These are phyloP conservation scores for Cymbopogon flexuosus DNA, from an alignment of 202 grass and related monocot species.

Conservation along the genomic window DNA sequence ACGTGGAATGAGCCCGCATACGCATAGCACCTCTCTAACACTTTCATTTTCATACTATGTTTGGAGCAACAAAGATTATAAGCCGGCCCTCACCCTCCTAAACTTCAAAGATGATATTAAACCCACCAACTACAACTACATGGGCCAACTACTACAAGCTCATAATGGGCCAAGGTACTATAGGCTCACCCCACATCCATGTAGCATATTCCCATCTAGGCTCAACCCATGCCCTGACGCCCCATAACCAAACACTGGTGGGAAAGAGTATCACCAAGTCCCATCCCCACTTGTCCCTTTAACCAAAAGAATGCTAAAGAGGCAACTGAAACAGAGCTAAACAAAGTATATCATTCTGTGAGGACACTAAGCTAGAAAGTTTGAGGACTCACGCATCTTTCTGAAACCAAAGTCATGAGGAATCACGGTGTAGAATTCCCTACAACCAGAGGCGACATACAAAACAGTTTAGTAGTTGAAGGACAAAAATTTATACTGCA, in stretches of 20 bases:
- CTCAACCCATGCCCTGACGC: not conserved
- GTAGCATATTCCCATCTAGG: not conserved
- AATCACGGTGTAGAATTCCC: slow-evolving; percentile 82
- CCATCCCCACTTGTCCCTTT: not conserved
- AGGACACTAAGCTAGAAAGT: slow-evolving; percentile 23
- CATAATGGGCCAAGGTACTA: not conserved
- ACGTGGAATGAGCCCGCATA: not conserved
- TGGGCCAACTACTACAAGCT: not conserved
- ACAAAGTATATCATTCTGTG: slow-evolving; percentile 14
- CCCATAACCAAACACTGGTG: not conserved
- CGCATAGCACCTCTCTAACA: not conserved
- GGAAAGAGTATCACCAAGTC: not conserved
- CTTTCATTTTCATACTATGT: not conserved
- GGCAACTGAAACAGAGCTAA: not conserved
- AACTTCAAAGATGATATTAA: not conserved
- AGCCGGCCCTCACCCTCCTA: not conserved
- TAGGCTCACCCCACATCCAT: not conserved
- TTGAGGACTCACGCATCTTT: slow-evolving; percentile 73
- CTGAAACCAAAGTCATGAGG: slow-evolving; percentile 98
- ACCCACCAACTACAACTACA: not conserved
- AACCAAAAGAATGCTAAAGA: not conserved
- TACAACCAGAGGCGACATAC: slow-evolving; percentile 22
- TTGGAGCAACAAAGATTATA: not conserved
- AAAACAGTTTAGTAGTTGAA: not conserved
- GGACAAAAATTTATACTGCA: not conserved